Base-by-base conservation (phyloP, 371 early-diverging fungal species). In the Entomophthora muscae region DNA sequence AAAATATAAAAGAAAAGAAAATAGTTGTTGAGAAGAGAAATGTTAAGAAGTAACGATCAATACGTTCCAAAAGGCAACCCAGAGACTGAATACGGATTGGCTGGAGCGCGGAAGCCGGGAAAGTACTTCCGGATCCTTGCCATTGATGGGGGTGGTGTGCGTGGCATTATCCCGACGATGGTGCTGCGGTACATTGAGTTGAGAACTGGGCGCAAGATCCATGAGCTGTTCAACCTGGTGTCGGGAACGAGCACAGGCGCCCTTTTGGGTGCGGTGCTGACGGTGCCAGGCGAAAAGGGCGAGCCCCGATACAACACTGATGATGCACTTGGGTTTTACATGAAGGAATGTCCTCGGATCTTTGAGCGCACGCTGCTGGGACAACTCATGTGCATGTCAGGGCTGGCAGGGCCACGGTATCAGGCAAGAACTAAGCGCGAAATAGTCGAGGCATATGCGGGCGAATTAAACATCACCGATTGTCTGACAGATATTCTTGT, bases 201-300 rank as follows among this genome's bases (percentile, higher is more conserved):
- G 52, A 12, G 17, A 30, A 53, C 60, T 24, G 21, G 12, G 17
- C 26, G 52, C 22, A 60, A 60, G 59, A n/a, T n/a, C n/a, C n/a
- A n/a, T n/a, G n/a, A n/a, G n/a, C n/a, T n/a, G n/a, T n/a, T n/a
- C n/a, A n/a, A 60, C 53, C 17, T 65, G 0, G 21, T 65, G 3
- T 22, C 65, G 22, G 65, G 65, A n/a, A 65, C 65, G 28, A 53
- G 53, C n/a, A 65, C 65, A 30, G 65, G 65, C 5, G 58, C 65
- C 53, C 29, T 65, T 12, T n/a, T 65, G 31, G 59, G 31, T 26
- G 22, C 54, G 27, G 21, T 27, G 2, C 31, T 65, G 2, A 51
- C 60, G 3, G 54, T 60, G 10, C 54, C 65, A 27, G 10, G 28
- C 1, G 59, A 56, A 5, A 13, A 64, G 26, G 31, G 31, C 17